Base-by-base conservation (phyloP, 2,329 filamentous ascomycete genomes). In the Fusarium sp. region DNA sequence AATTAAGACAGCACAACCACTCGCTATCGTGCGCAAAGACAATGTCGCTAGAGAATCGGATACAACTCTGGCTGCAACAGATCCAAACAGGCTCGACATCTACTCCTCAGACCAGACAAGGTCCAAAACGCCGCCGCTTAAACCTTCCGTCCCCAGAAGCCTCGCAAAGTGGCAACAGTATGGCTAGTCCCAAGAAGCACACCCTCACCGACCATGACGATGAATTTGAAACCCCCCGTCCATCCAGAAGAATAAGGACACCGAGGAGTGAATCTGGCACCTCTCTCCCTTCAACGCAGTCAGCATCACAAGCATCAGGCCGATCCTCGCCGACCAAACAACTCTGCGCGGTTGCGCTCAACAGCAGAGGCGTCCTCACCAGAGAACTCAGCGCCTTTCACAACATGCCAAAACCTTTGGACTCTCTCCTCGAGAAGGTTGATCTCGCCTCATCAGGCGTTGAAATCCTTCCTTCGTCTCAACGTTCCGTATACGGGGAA, bases 261-360 rank as follows among this genome's bases (percentile, higher is more conserved):
- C 65, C 68, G 3, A 70, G 65, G 36, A 70, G 52, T 7, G 68
- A 64, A 42, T 70, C 68, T n/a, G 28, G 42, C 24, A 52, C 38
- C 26, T 70, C 68, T 18, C 45, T 70, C 13, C 6, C 66, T 6
- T 48, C 45, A 4, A 61, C 61, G 2, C 42, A 41, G 22, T 63
- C 35, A 24, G 56, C n/a, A 18, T 61, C 61, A 20, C 26, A 26
- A 12, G 42, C 31, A 18, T 61, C 61, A 5, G 44, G 20, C 7
- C 1, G 36, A n/a, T 63, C 61, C 14, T 63, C 61, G 6, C 61
- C 42, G 4, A 49, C 20, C 14, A 38, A 63, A 9, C 61, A 63
- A 22, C 44, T 63, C 6, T 36, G 55, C 4, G 36, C 36, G 1
- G 36, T 63, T 20, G 54, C 45, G 7, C 54, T 63, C 4, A 44